Conservation (phyloP, 768 basidiomycete genomes). For the Pleurotus platypus region DNA sequence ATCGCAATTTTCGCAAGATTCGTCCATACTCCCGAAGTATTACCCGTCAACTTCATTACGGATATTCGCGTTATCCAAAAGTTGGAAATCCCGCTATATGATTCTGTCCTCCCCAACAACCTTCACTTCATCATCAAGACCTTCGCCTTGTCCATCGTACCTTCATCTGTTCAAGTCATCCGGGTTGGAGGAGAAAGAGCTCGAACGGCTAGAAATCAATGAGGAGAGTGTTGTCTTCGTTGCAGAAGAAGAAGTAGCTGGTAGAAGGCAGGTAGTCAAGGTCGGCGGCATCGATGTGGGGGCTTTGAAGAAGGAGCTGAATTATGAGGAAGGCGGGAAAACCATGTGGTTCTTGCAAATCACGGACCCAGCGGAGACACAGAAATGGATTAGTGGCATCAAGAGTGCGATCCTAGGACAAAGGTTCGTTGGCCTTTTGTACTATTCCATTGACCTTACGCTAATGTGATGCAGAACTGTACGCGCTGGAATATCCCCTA, state of each 20-base stretch:
- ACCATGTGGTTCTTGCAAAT: slow-evolving; percentile 75
- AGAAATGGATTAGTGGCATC: slow-evolving; percentile 73
- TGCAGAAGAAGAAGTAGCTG: slow-evolving; percentile 52
- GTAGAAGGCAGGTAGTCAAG: slow-evolving; percentile 55
- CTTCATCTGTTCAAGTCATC: slow-evolving; percentile 73
- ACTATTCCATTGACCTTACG: neutral
- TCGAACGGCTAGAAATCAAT: slow-evolving; percentile 74
- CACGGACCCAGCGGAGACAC: slow-evolving; percentile 53
- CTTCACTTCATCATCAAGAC: slow-evolving; percentile 23
- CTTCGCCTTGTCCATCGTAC: slow-evolving; percentile 44
- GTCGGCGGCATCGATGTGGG: slow-evolving; percentile 64
- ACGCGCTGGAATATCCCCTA: slow-evolving; percentile 57
- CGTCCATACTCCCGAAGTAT: slow-evolving; percentile 61
- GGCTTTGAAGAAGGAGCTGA: slow-evolving; percentile 38
- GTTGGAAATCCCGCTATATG: slow-evolving; percentile 67
- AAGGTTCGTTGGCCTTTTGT: slow-evolving; percentile 36
- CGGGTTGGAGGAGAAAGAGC: slow-evolving; percentile 57
- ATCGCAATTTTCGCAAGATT: slow-evolving; percentile 45
- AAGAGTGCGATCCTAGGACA: slow-evolving; percentile 71
- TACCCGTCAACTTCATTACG: slow-evolving; percentile 66
- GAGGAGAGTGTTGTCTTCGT: slow-evolving; percentile 76
- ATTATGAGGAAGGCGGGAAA: slow-evolving; percentile 44
- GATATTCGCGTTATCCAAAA: slow-evolving; percentile 67
- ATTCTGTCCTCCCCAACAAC: slow-evolving; percentile 50
- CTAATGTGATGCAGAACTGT: slow-evolving; percentile 44